Evolutionary conservation across 805 yeast species (phyloP).

Genomic region (Komagataella phaffii): DNA sequence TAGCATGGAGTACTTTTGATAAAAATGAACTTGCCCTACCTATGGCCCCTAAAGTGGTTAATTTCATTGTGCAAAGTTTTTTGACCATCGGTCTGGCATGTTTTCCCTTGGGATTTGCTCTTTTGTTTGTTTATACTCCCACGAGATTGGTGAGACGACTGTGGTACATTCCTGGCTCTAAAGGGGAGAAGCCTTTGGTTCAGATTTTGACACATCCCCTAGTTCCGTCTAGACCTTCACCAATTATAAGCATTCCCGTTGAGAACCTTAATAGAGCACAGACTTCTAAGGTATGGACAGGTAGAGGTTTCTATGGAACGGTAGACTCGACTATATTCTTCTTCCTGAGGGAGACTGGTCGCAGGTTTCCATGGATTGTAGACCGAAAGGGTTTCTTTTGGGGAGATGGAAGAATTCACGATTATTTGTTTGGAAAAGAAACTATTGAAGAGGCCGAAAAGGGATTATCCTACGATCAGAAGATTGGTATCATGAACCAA

Average conservation of each 20-base stretch:
- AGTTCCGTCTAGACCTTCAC: slow-evolving; percentile 65
- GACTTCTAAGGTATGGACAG: slow-evolving; percentile 65
- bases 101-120: slow-evolving; percentile 26
- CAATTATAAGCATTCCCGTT: slow-evolving; percentile 57
- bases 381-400: slow-evolving; percentile 84
- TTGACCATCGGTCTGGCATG: slow-evolving; percentile 25
- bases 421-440: slow-evolving; percentile 70
- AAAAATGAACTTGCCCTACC: slow-evolving; percentile 17
- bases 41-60: slow-evolving; percentile 11
- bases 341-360: slow-evolving; percentile 46
- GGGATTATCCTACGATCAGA: slow-evolving; percentile 50
- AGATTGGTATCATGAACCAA: slow-evolving; percentile 32
- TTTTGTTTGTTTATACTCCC: slow-evolving; percentile 39
- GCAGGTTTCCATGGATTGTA: slow-evolving; percentile 54
- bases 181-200: slow-evolving; percentile 31
- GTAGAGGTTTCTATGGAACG: slow-evolving; percentile 81
- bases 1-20: slow-evolving; percentile 13
- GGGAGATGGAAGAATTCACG: slow-evolving; percentile 86
- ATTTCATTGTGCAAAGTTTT: slow-evolving; percentile 12
- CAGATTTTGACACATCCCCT: slow-evolving; percentile 64
- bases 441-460: slow-evolving; percentile 63
- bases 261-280: slow-evolving; percentile 38
- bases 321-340: slow-evolving; percentile 62
- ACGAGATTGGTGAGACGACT: slow-evolving; percentile 61
- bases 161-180: slow-evolving; percentile 52